Evolutionary conservation across 2,329 filamentous ascomycete genomes (phyloP).

Genomic region (Chalaropsis ovoidea): DNA sequence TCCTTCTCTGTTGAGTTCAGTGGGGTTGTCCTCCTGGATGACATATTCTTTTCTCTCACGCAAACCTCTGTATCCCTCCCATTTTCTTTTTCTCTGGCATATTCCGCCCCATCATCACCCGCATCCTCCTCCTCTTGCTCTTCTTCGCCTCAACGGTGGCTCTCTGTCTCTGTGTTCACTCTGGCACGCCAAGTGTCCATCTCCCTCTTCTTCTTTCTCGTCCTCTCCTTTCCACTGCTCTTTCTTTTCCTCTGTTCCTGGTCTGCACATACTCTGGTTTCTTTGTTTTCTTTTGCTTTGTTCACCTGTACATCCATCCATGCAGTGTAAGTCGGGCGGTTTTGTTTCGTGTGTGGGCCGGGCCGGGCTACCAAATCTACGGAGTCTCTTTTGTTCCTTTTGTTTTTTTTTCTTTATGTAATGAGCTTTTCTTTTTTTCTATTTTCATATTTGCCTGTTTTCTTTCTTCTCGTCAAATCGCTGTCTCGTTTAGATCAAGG

Average conservation of each 20-base stretch:
- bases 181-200: neutral
- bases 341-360: conserved; percentile 1
- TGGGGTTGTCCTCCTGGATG: neutral
- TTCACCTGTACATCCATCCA: conserved; percentile 10
- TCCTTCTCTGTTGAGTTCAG: conserved; percentile 10
- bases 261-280: conserved; percentile 10
- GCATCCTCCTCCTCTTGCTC: neutral
- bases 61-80: conserved; percentile 11
- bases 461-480: neutral
- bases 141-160: neutral
- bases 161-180: neutral
- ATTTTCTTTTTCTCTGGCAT: conserved; percentile 16
- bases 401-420: neutral
- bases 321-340: neutral
- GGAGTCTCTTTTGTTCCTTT: conserved; percentile 11
- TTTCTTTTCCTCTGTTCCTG: conserved; percentile 11
- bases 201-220: conserved; percentile 12
- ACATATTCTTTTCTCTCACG: conserved; percentile 5
- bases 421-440: neutral
- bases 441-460: neutral
- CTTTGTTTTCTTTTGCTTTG: conserved; percentile 12
- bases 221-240: neutral
- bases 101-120: neutral
- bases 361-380: neutral
- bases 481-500: neutral